Percentiles rank a stretch among this genome's conserved stretches.
Conservation (phyloP, 257 asterid genomes). For the Nicotiana obtusifolia region DNA sequence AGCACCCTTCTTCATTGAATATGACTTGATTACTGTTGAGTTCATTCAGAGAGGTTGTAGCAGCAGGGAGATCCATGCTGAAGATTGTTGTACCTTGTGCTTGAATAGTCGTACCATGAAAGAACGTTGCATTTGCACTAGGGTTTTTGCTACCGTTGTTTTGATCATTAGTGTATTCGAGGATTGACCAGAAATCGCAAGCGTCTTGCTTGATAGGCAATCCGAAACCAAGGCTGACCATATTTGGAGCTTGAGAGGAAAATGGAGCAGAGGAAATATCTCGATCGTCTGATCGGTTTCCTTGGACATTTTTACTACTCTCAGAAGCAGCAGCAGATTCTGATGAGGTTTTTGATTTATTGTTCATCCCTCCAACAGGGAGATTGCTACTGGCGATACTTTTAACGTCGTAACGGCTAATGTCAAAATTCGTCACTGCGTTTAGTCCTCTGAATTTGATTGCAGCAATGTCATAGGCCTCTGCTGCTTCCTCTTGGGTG, state of each 20-base stretch:
- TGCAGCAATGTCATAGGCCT: constrained; percentile 83
- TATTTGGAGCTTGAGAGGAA: constrained; percentile 14
- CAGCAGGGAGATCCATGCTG: constrained; percentile 22
- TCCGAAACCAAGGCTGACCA: constrained; percentile 27
- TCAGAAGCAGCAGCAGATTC: constrained; percentile 25
- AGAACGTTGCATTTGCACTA: constrained; percentile 5
- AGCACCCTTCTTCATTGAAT: constrained; percentile 23
- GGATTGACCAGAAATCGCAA: constrained; percentile 46
- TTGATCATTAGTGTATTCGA: constrained; percentile 37
- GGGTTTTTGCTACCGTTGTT: constrained; percentile 12
- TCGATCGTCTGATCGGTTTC: constrained; percentile 15
- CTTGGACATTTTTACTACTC: constrained; percentile 18
- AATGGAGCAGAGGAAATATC: constrained; percentile 24
- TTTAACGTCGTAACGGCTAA: constrained; percentile 64
- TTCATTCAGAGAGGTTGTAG: neutral
- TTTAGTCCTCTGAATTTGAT: constrained; percentile 76
- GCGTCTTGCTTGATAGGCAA: constrained; percentile 43
- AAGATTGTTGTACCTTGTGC: constrained; percentile 24
- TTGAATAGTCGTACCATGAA: neutral
- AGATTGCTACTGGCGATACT: constrained; percentile 67
- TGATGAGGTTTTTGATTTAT: constrained; percentile 40
- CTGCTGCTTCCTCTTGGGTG: constrained; percentile 89
- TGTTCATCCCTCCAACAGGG: constrained; percentile 50
- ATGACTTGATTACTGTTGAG: constrained; percentile 15
- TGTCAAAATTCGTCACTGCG: constrained; percentile 77